Conservation (phyloP, 2,329 filamentous ascomycete genomes). For the Bertia moriformis region DNA sequence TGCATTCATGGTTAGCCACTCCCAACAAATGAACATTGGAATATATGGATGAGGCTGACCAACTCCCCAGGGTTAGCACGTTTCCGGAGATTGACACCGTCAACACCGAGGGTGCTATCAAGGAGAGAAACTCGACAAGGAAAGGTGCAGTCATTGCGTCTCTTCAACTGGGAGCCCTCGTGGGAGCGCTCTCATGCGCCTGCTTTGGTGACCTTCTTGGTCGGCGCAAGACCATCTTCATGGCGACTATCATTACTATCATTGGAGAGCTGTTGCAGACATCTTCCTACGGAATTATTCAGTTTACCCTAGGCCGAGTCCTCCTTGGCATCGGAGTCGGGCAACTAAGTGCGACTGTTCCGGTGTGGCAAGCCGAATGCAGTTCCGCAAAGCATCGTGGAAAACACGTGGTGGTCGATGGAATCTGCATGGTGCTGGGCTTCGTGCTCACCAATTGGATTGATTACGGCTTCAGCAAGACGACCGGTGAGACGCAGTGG, state of each 20-base stretch:
- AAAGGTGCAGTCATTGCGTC: slow-evolving; percentile 20
- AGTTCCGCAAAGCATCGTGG: slow-evolving; percentile 24
- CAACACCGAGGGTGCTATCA: slow-evolving; percentile 13
- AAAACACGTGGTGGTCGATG: slow-evolving; percentile 20
- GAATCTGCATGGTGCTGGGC: slow-evolving; percentile 18
- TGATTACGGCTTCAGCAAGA: slow-evolving; percentile 25
- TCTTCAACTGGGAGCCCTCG: slow-evolving; percentile 19
- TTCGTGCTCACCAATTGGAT: slow-evolving; percentile 27
- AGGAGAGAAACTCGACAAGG: slow-evolving; percentile 16
- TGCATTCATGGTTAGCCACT: slow-evolving; percentile 11
- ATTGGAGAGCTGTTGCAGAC: slow-evolving; percentile 25
- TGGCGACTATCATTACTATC: slow-evolving; percentile 20
- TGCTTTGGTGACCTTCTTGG: slow-evolving; percentile 22
- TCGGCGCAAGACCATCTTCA: slow-evolving; percentile 22
- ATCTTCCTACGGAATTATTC: slow-evolving; percentile 19
- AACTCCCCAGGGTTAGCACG: slow-evolving; percentile 12
- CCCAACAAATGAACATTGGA: not conserved
- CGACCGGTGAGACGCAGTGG: slow-evolving; percentile 10
- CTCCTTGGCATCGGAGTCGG: slow-evolving; percentile 22
- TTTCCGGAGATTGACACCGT: slow-evolving; percentile 23
- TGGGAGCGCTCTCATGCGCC: slow-evolving; percentile 19
- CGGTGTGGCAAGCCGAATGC: slow-evolving; percentile 23
- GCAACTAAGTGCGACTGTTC: slow-evolving; percentile 22
- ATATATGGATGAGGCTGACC: slow-evolving; percentile 2
- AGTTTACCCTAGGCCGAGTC: slow-evolving; percentile 24